Base-by-base conservation (phyloP, 306 rosid genomes). In the Canavalia ensiformis region DNA sequence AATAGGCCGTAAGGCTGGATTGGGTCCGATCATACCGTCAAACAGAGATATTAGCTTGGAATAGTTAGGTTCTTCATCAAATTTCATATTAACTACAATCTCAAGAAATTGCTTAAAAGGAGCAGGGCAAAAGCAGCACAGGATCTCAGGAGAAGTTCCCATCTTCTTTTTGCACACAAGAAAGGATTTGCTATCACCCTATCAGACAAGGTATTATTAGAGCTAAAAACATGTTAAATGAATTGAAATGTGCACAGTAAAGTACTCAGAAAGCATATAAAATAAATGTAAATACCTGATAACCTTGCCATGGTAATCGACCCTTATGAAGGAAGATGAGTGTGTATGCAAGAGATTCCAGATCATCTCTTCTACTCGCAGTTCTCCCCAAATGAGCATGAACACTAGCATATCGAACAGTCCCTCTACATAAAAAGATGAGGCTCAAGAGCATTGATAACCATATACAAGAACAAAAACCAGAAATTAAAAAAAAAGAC, bases 371-470 rank as follows among this genome's bases (percentile, higher is more conserved):
- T 92, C 98, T 91, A 77, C 98, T 95, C 49, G 98, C 97, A 77
- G 98, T 92, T 92, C 98, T 91, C 86, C 98, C 97, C 87, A 92
- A 82, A 82, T 95, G 98, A 71, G 97, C 98, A 80, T 95, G 98
- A 65, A 95, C 98, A 73, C 98, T 95, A 63, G 98, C 98, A 73
- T 95, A 95, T 74, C 98, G 92, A 65, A 95, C 97, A 42, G 98
- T 95, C 81, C 97, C 98, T 83, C 98, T 95, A 68, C 74, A 67
- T 34, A 73, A 59, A 65, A 59, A 72, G 31, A 28, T 13, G 5
- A 41, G 46, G 45, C 52, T 77, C 67, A 34, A 68, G 4, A 58
- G 67, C 47, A 58, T 41, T 8, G 47, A 31, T 49, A 85, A 65
- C 67, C 75, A 44, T 49, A 52, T n/a, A 25, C 1, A 70, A 11